Base-by-base conservation (phyloP, 129 eudicot genomes). In the Flaveria trinervia region DNA sequence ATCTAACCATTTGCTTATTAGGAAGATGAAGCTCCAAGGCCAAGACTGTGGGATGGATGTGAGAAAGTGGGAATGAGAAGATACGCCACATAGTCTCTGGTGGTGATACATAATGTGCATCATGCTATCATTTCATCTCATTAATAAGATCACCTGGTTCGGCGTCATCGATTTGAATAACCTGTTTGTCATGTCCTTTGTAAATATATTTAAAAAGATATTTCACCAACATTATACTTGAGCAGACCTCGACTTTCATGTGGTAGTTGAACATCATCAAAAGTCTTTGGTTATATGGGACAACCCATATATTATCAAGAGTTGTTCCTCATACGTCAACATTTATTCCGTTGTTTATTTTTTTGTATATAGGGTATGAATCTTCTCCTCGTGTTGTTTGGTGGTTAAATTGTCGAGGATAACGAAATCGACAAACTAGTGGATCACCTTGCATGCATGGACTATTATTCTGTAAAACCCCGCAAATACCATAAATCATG, bases 401-500 rank as follows among this genome's bases (percentile, higher is more conserved):
- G 0, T 59, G 45, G 0, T 28, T 7, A 41, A 76, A 80, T 9
- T 28, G 14, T 5, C 23, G n/a, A 0, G 83, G 76, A 55, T 72
- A 68, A 8, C 49, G n/a, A 25, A 43, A 33, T 13, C 66, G 61
- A n/a, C 79, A 75, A 0, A 44, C 0, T 41, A 7, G 4, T 18
- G 71, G 36, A 16, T 68, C 70, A 25, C 77, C 56, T 1, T 17
- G 16, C 81, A 79, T 74, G 13, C 74, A 83, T 2, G 65, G 30
- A 8, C 30, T 5, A 11, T 17, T 3, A 0, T 5, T 13, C 68
- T 55, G 5, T 14, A 36, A 3, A 16, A 3, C 13, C 1, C 68
- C 83, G 9, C 70, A 83, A 4, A 77, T 73, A 0, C 80, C 77
- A 77, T 67, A 83, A 72, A 78, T 78, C 86, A 82, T 82, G 59